A percentile compares a stretch with the other conserved stretches of the same genome.
Conservation (phyloP, 352 stramenopile genomes). For the Phytophthora fragariae region DNA sequence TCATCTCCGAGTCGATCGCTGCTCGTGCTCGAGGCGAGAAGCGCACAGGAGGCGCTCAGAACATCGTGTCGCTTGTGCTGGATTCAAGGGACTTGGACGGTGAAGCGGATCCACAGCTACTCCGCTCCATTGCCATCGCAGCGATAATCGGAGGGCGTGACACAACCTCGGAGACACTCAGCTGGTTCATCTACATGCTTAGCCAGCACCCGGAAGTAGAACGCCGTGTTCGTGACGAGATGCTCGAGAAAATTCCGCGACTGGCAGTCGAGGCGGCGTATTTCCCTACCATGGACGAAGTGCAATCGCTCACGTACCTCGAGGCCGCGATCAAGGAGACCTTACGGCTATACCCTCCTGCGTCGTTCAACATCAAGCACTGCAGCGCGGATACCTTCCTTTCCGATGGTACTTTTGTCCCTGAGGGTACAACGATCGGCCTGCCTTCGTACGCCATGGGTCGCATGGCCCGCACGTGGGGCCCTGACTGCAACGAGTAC, state of each 20-base stretch:
- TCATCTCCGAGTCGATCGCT: constrained; percentile 29
- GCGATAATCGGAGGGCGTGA: constrained; percentile 65
- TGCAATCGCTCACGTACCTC: constrained; percentile 50
- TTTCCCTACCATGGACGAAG: constrained; percentile 39
- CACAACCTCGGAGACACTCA: constrained; percentile 60
- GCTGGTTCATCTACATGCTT: constrained; percentile 64
- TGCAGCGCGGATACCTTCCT: constrained; percentile 46
- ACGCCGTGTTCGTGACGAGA: constrained; percentile 40
- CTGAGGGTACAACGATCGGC: constrained; percentile 34
- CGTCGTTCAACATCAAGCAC: constrained; percentile 51
- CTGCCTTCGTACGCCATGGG: constrained; percentile 56
- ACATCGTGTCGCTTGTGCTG: constrained; percentile 29
- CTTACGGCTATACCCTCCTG: constrained; percentile 54
- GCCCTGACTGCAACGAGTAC: constrained; percentile 46
- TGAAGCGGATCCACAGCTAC: constrained; percentile 25
- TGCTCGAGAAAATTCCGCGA: constrained; percentile 37
- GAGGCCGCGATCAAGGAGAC: constrained; percentile 54
- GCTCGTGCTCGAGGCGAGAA: constrained; percentile 7
- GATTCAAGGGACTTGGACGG: constrained; percentile 12
- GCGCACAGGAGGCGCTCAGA: background rate
- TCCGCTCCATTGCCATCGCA: constrained; percentile 61
- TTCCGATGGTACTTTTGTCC: constrained; percentile 55
- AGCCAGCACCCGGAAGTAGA: constrained; percentile 45
- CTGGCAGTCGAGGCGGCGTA: constrained; percentile 19
- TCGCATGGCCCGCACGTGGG: constrained; percentile 44